Base-by-base conservation (phyloP, 1,284 basidiomycete genomes). In the Malassezia equina region DNA sequence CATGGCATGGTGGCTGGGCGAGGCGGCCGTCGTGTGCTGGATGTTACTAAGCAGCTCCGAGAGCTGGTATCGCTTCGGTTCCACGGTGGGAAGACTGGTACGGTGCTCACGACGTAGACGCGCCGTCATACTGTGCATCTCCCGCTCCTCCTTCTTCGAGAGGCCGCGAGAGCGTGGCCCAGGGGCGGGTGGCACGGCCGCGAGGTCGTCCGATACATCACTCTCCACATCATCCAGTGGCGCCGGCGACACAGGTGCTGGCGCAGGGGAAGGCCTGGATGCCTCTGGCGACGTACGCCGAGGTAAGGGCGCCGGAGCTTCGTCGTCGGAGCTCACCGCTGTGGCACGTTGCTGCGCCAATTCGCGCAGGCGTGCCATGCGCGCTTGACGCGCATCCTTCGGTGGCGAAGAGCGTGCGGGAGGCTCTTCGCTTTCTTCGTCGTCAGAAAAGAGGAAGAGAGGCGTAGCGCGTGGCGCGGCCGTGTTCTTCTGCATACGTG, bases 81-180 rank as follows among this genome's bases (percentile, higher is more conserved):
- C 63, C 2, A 43, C 27, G 8, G 51, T 52, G 3, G 52, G 48
- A 7, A 64, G 47, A 15, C 47, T 46, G 7, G 61, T 47, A 29
- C 62, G 60, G 23, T 67, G 54, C 36, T 68, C 63, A 47, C 69
- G 65, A 12, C 62, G 64, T 7, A 67, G 54, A 4, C 60, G 59
- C 3, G 69, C 69, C 1, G 65, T 60, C 40, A 65, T 62, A 5
- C 58, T 49, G 48, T 71, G 62, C 69, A 69, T 71, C 46, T 50
- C 58, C 15, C 67, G 65, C 27, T 62, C 31, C 32, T 69, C 66
- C 48, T 69, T 67, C 29, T 65, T 65, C 51, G 47, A 61, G 13
- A 69, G 61, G 5, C 65, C 65, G 51, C 62, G 59, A 47, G 39
- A 31, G 34, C 19, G 19, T 25, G 45, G 15, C 21, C 45, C 15